Base-by-base conservation (phyloP, 345 rosid species). In the Heritiera fomes region DNA sequence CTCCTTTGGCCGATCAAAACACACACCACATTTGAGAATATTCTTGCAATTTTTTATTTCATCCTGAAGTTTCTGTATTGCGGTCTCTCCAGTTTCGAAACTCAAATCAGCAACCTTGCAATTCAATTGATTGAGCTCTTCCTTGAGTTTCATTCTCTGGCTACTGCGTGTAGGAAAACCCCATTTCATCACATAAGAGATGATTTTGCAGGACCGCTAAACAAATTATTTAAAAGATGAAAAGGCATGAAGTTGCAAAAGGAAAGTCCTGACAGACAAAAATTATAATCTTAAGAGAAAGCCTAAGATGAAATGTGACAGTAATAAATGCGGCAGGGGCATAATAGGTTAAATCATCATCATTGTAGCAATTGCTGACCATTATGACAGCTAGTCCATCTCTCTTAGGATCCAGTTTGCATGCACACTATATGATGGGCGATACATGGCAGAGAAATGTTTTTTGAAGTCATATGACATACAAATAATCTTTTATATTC, bases 1-100 rank as follows among this genome's bases (percentile, higher is more conserved):
- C 97, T 95, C 98, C 84, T 96, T 96, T 56, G 98, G 97, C 78
- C 98, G 88, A 86, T 96, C 99, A 46, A 89, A 93, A 81, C 99
- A 96, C 64, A 96, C 98, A 8, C 99, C 90, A 76, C 99, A 96
- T 83, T 96, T 96, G 77, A 96, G 97, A 59, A 94, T 89, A 52
- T 94, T 83, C 84, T 91, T 94, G 87, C 93, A 94, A 53, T 88
- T 93, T 60, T 89, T 92, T 76, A 96, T 89, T 75, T 94, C 98
- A 61, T 94, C 97, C 83, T 92, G 97, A 28, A 96, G 93, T 83
- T 87, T 91, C 84, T 87, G 87, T 78, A 94, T 87, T n/a, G 94
- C 95, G 30, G 93, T 93, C 85, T 94, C 99, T 69, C 93, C 94
- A 46, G 83, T 93, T 85, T 92, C 95, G 46, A 93, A 86, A 63